These are phyloP conservation scores for Colletotrichum paranaense DNA, from an alignment of 2,329 filamentous ascomycete genomes.

Conservation along the genomic window DNA sequence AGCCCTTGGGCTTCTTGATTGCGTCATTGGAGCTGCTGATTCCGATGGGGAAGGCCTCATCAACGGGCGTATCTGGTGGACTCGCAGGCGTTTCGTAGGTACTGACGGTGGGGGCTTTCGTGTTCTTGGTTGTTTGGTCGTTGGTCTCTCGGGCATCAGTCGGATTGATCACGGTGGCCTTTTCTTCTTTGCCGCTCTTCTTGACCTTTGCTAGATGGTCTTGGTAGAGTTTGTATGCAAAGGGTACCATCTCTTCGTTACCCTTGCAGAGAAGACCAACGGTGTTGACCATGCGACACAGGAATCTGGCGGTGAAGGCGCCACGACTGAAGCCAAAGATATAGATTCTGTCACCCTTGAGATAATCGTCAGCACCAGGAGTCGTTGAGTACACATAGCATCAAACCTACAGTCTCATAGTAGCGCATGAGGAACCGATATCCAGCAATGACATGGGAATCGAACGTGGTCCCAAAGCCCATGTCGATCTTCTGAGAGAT, in stretches of 20 bases:
- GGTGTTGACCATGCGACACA: slow-evolving; percentile 61
- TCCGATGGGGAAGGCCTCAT: background rate
- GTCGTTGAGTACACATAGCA: background rate
- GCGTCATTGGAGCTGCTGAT: slow-evolving; percentile 22
- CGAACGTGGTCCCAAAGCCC: slow-evolving; percentile 58
- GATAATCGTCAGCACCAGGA: background rate
- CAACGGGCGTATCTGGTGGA: background rate
- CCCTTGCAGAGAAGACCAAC: slow-evolving; percentile 62
- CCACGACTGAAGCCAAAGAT: slow-evolving; percentile 66
- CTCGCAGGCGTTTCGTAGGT: background rate
- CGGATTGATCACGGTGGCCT: background rate
- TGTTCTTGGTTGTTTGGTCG: background rate
- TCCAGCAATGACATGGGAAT: slow-evolving; percentile 62
- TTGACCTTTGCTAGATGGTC: slow-evolving; percentile 48
- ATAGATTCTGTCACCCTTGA: slow-evolving; percentile 60
- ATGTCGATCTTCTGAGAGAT: slow-evolving; percentile 53
- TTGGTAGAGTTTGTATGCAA: slow-evolving; percentile 53
- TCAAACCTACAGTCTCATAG: slow-evolving; percentile 51
- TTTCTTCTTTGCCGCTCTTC: slow-evolving; percentile 29
- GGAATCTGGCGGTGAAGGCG: slow-evolving; percentile 62
- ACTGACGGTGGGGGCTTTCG: background rate
- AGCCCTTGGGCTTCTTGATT: background rate
- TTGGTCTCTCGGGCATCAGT: background rate
- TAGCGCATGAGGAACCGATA: slow-evolving; percentile 67
- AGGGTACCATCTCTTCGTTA: slow-evolving; percentile 66